Percentiles rank a stretch among this genome's conserved stretches.
Evolutionary conservation across 1,284 basidiomycete genomes (phyloP).

Genomic region (Marasmius oreades): DNA sequence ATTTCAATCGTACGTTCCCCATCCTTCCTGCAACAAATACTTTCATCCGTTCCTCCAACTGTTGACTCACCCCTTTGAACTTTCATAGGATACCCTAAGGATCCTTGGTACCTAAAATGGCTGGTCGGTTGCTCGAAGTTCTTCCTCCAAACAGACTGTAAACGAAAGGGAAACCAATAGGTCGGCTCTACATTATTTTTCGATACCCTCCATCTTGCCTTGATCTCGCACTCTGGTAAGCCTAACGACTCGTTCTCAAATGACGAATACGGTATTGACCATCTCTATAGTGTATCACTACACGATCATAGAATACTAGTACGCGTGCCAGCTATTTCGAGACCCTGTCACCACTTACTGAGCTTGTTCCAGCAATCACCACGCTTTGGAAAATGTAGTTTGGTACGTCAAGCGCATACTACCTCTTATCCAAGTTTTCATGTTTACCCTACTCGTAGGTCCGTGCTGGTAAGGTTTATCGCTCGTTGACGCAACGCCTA

Average conservation of each 20-base stretch:
- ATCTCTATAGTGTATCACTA: constrained; percentile 35
- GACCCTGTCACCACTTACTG: not conserved
- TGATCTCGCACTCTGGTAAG: constrained; percentile 33
- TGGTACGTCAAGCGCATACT: constrained; percentile 6
- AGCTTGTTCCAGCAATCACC: constrained; percentile 6
- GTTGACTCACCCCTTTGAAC: no score
- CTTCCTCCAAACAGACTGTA: not conserved
- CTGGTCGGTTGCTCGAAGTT: constrained; percentile 24
- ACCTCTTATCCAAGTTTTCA: not conserved
- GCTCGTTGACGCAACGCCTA: not conserved
- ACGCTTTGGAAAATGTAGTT: constrained; percentile 9
- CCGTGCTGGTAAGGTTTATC: constrained; percentile 8
- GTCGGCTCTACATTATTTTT: constrained; percentile 29
- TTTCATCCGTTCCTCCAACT: no score
- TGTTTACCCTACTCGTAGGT: no score
- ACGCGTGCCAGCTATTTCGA: constrained; percentile 13
- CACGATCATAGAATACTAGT: constrained; percentile 34
- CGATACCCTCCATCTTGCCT: constrained; percentile 33
- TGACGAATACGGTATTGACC: not conserved
- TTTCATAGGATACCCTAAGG: constrained; percentile 30
- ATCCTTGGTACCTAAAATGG: constrained; percentile 31
- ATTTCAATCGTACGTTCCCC: constrained; percentile 20
- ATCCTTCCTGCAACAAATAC: not conserved
- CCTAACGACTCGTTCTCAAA: not conserved
- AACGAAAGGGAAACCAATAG: constrained; percentile 16